Evolutionary conservation across 257 asterid genomes (phyloP), one percentile per base, ranked within the genome.

Genomic region (Salvia miltiorrhiza): DNA sequence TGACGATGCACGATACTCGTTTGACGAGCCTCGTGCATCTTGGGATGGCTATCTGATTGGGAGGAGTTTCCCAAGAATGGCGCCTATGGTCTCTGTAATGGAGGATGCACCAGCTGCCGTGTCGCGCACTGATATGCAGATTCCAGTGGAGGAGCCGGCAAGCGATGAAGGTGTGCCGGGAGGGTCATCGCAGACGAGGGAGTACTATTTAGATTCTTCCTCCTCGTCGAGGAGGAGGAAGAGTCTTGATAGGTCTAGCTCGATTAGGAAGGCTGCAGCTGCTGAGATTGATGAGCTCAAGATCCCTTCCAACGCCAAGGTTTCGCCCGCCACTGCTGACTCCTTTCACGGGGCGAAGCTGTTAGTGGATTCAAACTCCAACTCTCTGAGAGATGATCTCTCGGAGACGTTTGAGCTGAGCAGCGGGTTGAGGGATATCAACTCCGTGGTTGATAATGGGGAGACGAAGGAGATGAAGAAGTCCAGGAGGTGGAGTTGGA

Each of bases 221-320:
- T 86, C 92, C 14, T 87, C 96, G 0, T 87, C 96, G 0, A 79
- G 91, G 39, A 78, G 98, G 59, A 87, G 96, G 81, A 92, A 89
- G 92, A 92, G 98, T 58, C 86, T 92, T 40, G 98, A 92, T 77
- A 79, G 98, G 83, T 92, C 96, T 53, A 89, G 71, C 71, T 92
- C 96, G 10, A 82, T 89, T 72, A 82, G 89, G 84, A 89, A 87
- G 73, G 83, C 92, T 6, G 95, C 96, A 0, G 96, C 96, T 39
- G 86, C 96, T 6, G 96, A 92, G 73, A 84, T 89, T 32, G 96
- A 87, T 26, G 98, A 92, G 35, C 68, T 88, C 67, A 85, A 91
- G 70, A 70, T 73, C 30, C 83, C 54, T 10, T 78, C 89, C 28
- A 83, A 82, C 73, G 86, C 94, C 6, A 87, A 77, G 67, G 84